Evolutionary conservation across 2,329 filamentous ascomycete species (phyloP).

Genomic region (Sporothrix curviconia): DNA sequence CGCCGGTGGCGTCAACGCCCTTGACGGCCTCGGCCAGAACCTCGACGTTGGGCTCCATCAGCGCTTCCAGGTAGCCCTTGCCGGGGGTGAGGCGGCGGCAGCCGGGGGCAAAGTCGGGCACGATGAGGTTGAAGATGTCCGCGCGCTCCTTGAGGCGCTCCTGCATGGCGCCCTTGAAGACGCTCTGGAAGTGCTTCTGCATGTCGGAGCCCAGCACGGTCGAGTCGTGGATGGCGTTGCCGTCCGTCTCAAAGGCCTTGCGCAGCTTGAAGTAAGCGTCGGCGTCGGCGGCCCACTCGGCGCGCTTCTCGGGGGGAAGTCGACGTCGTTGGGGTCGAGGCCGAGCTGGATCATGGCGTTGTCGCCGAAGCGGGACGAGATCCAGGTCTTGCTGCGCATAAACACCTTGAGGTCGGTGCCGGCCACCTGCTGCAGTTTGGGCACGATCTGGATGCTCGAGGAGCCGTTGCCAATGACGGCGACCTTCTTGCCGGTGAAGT

Average conservation of each 20-base stretch:
- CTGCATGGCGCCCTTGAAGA: slow-evolving; percentile 34
- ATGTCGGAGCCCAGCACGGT: slow-evolving; percentile 32
- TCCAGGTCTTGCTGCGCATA: slow-evolving; percentile 45
- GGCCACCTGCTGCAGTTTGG: slow-evolving; percentile 38
- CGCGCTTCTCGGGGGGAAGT: slow-evolving; percentile 34
- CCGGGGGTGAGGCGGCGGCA: slow-evolving; percentile 41
- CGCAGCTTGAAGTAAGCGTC: slow-evolving; percentile 34
- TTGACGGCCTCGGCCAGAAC: slow-evolving; percentile 31
- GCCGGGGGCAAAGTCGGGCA: slow-evolving; percentile 38
- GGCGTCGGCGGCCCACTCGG: slow-evolving; percentile 32
- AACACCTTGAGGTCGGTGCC: slow-evolving; percentile 39
- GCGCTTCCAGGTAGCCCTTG: slow-evolving; percentile 39
- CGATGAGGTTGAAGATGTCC: slow-evolving; percentile 36
- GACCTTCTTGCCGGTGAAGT: slow-evolving; percentile 42
- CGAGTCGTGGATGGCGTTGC: slow-evolving; percentile 37
- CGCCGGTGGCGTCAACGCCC: slow-evolving; percentile 30
- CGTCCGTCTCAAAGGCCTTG: slow-evolving; percentile 38
- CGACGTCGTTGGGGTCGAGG: slow-evolving; percentile 31
- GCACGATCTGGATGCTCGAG: slow-evolving; percentile 48
- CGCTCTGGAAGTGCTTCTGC: slow-evolving; percentile 26
- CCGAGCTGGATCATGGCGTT: slow-evolving; percentile 37
- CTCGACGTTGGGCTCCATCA: slow-evolving; percentile 35
- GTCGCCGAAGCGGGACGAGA: slow-evolving; percentile 41
- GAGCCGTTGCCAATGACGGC: slow-evolving; percentile 48
- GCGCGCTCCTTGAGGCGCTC: slow-evolving; percentile 36